phyloP scores from a whole-genome alignment of 257 asterid species.

The Euphrasia confusa region DNA sequence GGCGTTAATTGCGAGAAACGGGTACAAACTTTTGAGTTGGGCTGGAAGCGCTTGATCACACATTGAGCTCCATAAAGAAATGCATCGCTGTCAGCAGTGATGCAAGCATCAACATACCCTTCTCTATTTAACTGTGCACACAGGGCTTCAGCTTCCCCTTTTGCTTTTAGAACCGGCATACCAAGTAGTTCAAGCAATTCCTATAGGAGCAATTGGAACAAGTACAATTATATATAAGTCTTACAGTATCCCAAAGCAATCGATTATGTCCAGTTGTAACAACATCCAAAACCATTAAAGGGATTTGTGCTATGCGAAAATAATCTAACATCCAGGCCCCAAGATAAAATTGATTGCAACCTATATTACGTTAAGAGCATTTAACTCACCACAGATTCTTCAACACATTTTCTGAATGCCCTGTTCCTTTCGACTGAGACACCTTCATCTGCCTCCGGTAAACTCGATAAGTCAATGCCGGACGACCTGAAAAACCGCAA shows the following conservation, averaged over 20 bases:
- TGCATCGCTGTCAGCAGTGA: slow-evolving; percentile 91
- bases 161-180: slow-evolving; percentile 77
- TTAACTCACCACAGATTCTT: slow-evolving; percentile 74
- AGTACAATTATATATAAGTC: background rate
- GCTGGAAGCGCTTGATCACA: slow-evolving; percentile 65
- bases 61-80: slow-evolving; percentile 84
- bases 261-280: background rate
- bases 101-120: slow-evolving; percentile 85
- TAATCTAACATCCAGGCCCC: no score
- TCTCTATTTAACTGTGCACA: slow-evolving; percentile 85
- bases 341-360: background rate
- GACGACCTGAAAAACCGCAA: slow-evolving; percentile 60
- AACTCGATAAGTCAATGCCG: slow-evolving; percentile 52
- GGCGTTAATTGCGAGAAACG: background rate
- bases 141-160: slow-evolving; percentile 95
- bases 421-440: slow-evolving; percentile 61
- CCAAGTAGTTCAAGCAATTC: slow-evolving; percentile 90
- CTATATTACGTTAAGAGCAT: background rate
- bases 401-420: slow-evolving; percentile 56
- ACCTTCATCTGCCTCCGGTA: slow-evolving; percentile 57
- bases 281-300: no score
- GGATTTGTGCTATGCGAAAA: no score
- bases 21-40: slow-evolving; percentile 66
- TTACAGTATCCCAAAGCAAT: background rate
- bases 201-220: slow-evolving; percentile 32